Evolutionary conservation across 495 filamentous ascomycete genomes (phyloP), one percentile per base, ranked within the genome.

Genomic region (Talaromyces liani): DNA sequence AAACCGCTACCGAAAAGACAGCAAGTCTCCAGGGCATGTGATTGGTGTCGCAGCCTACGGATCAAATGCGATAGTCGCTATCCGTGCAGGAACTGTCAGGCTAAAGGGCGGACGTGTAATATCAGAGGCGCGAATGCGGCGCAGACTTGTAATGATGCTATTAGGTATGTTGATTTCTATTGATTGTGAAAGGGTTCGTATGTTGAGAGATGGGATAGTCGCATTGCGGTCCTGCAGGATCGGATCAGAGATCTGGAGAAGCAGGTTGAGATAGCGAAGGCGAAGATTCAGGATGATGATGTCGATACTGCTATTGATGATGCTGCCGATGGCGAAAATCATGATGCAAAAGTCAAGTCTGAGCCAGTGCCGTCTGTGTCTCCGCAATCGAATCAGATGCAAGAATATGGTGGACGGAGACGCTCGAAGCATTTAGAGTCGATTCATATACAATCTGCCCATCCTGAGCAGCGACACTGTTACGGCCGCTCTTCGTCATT

Each of bases 1-100:
- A 61, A 31, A 12, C 58, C 58, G 0, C 1, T 27, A 27, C 69
- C 47, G 4, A 72, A 68, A 53, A 65, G 70, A 29, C 66, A 64
- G 25, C 79, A 82, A 65, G 80, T 81, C 6, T 67, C 75, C 20
- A 68, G 77, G 18, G 80, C 80, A 0, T 82, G 80, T 60, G 78
- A 76, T 63, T 75, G 73, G 68, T 82, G 80, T 58, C 77, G 79
- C 2, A 66, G 73, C 2, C 73, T 75, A 34, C 75, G 79, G 2
- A 72, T 77, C 39, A 80, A 77, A 68, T 83, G 79, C 65, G 78
- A 84, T 61, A 75, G 71, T 51, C 64, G 67, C 24, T 54, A 68
- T 56, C 80, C 78, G 9, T 83, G 81, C 66, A 65, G 63, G 18
- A 82, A 82, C 64, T 82, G 80, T 62, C 55, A 69, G 59, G 66